Conservation (phyloP, 1,139 yeast genomes). For the Pichia kudriavzevii region DNA sequence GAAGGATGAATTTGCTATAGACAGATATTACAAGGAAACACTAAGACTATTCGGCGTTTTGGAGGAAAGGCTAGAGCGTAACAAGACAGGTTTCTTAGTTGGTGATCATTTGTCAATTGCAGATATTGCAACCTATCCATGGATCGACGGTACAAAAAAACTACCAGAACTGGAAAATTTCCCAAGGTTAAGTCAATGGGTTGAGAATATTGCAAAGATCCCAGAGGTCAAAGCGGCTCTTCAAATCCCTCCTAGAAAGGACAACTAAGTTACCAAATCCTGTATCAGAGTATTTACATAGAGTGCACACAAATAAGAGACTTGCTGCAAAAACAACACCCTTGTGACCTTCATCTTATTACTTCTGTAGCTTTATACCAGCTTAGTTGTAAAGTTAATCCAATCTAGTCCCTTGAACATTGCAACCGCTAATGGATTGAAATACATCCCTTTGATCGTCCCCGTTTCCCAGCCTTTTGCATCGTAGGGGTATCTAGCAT, state of each 20-base stretch:
- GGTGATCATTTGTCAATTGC: conserved; percentile 51
- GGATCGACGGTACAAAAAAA: conserved; percentile 25
- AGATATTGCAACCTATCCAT: conserved; percentile 41
- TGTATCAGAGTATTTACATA: too few relatives aligned
- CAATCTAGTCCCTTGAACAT: conserved; percentile 35
- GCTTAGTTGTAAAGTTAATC: conserved; percentile 15
- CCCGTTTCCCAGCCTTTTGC: conserved; percentile 38
- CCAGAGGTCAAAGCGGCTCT: conserved; percentile 36
- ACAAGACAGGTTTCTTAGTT: conserved; percentile 44
- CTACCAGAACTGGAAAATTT: conserved; percentile 36
- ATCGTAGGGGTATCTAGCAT: conserved; percentile 28
- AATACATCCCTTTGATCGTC: conserved; percentile 30
- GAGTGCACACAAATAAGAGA: too few relatives aligned
- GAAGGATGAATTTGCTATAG: conserved; percentile 43
- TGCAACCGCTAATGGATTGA: conserved; percentile 38
- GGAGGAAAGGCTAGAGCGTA: conserved; percentile 39
- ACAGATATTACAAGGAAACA: conserved; percentile 44
- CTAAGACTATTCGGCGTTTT: conserved; percentile 46
- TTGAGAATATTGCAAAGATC: conserved; percentile 31
- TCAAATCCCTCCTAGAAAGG: conserved; percentile 23
- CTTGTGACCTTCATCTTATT: too few relatives aligned
- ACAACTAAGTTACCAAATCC: too few relatives aligned
- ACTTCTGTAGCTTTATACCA: conserved; percentile 1
- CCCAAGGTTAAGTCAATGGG: conserved; percentile 41
- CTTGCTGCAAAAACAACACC: too few relatives aligned